A percentile compares a stretch with the other conserved stretches of the same genome.
phyloP scores from a whole-genome alignment of 495 filamentous ascomycete genomes.

The Bathelium albidoporum region DNA sequence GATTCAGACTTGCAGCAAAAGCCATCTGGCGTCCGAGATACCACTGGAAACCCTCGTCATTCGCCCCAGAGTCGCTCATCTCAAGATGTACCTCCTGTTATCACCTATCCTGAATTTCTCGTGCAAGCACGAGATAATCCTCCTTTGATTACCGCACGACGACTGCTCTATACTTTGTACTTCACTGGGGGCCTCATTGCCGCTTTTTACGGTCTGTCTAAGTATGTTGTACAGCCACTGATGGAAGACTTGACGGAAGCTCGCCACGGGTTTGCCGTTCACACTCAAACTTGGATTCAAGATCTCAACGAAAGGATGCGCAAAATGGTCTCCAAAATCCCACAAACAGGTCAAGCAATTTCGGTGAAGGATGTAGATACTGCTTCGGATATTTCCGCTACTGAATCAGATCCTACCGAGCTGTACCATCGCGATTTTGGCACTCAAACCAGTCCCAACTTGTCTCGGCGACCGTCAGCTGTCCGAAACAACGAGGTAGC shows the following conservation, averaged over 20 bases:
- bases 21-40: background rate
- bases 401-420: conserved; percentile 62
- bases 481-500: conserved; percentile 5
- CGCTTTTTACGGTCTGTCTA: conserved; percentile 68
- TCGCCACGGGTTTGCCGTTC: conserved; percentile 68
- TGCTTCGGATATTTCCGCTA: conserved; percentile 29
- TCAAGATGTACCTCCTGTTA: conserved; percentile 66
- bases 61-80: conserved; percentile 14
- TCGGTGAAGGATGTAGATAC: conserved; percentile 23
- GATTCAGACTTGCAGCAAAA: background rate
- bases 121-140: conserved; percentile 52
- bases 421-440: conserved; percentile 85
- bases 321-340: conserved; percentile 52
- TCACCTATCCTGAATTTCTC: conserved; percentile 96
- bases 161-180: conserved; percentile 70
- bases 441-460: conserved; percentile 64
- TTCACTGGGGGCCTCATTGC: conserved; percentile 59
- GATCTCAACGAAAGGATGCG: conserved; percentile 68
- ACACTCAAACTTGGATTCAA: conserved; percentile 52
- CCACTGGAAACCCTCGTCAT: background rate
- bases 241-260: conserved; percentile 57
- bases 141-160: conserved; percentile 66
- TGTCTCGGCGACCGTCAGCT: conserved; percentile 31
- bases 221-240: conserved; percentile 79
- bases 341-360: conserved; percentile 29